phyloP scores from a whole-genome alignment of 2,329 filamentous ascomycete genomes.

The Arachnopeziza araneosa region DNA sequence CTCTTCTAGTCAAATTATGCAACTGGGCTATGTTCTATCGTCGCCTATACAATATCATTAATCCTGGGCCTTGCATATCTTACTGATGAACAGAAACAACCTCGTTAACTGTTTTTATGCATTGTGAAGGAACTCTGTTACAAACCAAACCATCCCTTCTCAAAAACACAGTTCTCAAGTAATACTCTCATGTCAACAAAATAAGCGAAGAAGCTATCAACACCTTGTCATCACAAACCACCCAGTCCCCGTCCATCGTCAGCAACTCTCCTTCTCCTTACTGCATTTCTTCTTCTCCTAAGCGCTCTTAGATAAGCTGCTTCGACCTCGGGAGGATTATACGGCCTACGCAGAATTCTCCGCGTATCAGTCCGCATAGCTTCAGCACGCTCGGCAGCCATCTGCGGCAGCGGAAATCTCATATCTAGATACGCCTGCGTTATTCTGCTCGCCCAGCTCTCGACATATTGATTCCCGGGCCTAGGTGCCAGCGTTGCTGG shows the following conservation, averaged over 20 bases:
- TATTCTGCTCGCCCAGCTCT: background rate
- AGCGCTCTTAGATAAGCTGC: background rate
- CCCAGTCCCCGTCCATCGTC: too few species aligned
- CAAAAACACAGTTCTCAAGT: too few species aligned
- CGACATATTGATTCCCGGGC: background rate
- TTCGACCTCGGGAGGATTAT: background rate
- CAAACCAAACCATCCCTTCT: too few species aligned
- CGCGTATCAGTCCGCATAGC: background rate
- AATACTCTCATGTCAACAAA: too few species aligned
- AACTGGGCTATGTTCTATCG: background rate
- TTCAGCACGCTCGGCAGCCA: background rate
- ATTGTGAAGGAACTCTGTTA: too few species aligned
- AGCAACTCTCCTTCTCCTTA: background rate
- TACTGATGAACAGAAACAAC: too few species aligned
- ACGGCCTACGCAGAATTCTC: background rate
- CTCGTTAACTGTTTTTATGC: too few species aligned
- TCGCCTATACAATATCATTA: background rate
- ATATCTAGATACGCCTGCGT: background rate
- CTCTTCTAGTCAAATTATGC: background rate
- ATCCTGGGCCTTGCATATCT: too few species aligned
- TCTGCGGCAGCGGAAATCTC: background rate
- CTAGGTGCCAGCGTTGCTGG: background rate
- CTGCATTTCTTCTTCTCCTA: constrained; percentile 2
- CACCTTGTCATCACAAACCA: too few species aligned
- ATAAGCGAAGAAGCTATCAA: too few species aligned